Conservation (phyloP, 306 rosid genomes). For the Trifolium fragiferum region DNA sequence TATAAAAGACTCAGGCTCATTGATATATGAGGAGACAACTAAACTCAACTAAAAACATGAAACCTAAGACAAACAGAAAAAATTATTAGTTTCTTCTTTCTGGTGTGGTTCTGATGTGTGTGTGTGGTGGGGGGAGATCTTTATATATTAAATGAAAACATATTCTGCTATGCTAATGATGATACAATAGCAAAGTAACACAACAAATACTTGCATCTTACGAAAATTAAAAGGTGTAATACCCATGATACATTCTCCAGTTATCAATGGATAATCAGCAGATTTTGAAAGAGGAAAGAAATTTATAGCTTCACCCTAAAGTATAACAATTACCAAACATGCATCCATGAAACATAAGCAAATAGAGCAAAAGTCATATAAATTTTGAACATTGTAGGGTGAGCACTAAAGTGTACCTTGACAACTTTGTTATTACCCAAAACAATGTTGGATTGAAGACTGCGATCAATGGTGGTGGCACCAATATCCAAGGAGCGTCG, state of each 20-base stretch:
- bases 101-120: neutral
- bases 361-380: too few relatives aligned
- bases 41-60: conserved; percentile 23
- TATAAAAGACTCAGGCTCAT: neutral
- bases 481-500: conserved; percentile 80
- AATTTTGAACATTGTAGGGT: too few relatives aligned
- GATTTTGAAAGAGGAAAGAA: conserved; percentile 48
- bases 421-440: conserved; percentile 53
- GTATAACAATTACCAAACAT: neutral
- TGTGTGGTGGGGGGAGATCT: neutral
- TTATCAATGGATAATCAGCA: conserved; percentile 41
- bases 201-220: conserved; percentile 30
- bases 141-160: too few relatives aligned
- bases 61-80: neutral
- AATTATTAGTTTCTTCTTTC: conserved; percentile 28
- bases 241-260: conserved; percentile 43
- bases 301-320: conserved; percentile 63
- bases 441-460: conserved; percentile 59
- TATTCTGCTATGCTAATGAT: conserved; percentile 1
- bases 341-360: too few relatives aligned
- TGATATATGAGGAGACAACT: conserved; percentile 30
- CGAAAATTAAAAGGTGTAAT: conserved; percentile 11
- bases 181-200: conserved; percentile 35
- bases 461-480: conserved; percentile 81
- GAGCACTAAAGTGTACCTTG: conserved; percentile 44